These are phyloP conservation scores for Diatrype stigma DNA, from an alignment of 2,329 filamentous ascomycete genomes.

Conservation along the genomic window DNA sequence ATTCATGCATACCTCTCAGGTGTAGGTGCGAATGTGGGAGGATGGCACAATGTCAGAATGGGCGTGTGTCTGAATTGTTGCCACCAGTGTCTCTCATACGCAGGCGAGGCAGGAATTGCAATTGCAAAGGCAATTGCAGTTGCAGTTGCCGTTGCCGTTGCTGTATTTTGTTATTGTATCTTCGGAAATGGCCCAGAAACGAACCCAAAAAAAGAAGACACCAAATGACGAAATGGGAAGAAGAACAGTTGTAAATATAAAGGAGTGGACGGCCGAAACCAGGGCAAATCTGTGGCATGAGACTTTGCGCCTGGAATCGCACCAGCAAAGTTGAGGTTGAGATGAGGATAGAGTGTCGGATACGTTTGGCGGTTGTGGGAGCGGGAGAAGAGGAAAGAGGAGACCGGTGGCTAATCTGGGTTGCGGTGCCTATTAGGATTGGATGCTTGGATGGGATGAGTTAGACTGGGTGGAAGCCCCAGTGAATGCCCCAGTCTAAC, in stretches of 20 bases:
- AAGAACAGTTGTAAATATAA: constrained; percentile 28
- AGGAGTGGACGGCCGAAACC: constrained; percentile 60
- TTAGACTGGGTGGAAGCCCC: background rate
- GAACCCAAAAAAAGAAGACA: constrained; percentile 24
- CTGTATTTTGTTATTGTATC: background rate
- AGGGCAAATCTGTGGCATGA: constrained; percentile 30
- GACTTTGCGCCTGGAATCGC: constrained; percentile 54
- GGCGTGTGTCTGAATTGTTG: background rate
- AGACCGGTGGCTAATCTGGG: constrained; percentile 9
- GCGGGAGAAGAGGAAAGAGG: constrained; percentile 23
- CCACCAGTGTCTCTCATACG: background rate
- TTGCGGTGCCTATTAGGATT: background rate
- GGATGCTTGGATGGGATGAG: background rate
- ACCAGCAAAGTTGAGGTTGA: constrained; percentile 36
- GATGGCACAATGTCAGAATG: too few species aligned
- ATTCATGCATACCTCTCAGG: background rate
- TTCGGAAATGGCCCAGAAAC: constrained; percentile 8
- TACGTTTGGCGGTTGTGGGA: constrained; percentile 26
- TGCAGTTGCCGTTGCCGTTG: too few species aligned
- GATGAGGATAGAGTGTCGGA: constrained; percentile 16
- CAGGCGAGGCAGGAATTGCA: too few species aligned
- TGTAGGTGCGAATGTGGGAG: background rate
- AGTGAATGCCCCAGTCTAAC: background rate
- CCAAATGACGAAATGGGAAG: constrained; percentile 22
- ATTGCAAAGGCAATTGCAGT: too few species aligned